Base-by-base conservation (phyloP, 2,329 filamentous ascomycete genomes). In the Parafenestella ontariensis region DNA sequence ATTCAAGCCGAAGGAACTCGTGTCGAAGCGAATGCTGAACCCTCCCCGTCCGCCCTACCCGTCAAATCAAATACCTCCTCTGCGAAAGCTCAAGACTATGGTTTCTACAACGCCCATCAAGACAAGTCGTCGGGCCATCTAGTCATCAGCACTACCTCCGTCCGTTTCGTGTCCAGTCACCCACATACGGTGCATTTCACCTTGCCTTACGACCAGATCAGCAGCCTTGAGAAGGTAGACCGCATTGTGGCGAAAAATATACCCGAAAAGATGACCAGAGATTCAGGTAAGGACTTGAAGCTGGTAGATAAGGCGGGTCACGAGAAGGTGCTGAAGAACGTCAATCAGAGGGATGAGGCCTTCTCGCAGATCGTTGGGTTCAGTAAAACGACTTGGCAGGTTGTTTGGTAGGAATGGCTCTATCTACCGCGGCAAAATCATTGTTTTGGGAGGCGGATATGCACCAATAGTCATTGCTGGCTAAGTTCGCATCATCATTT, bases 351-450 rank as follows among this genome's bases (percentile, higher is more conserved):
- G 9, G 60, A 74, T 41, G 58, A 72, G 54, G 70, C 61, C 2
- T 73, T 73, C 49, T 59, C 59, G 2, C 71, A 73, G 57, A 64
- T 74, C 43, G 46, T 73, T 11, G 71, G 71, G 11, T 73, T 69
- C 31, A 69, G 68, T 44, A 43, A 56, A 21, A 48, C 54, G 15
- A 31, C 21, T 1, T 74, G 71, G 70, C 71, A 73, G 61, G 64
- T 73, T 20, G 56, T 64, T 37, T 72, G 69, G 69, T 72, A 58
- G 28, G 33, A 36, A 40, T 6, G 17, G 5, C 5, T 13, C 5
- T n/a, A 4, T 34, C 4, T 15, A 34, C 5, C 3, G 4, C 8
- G 31, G 3, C 4, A 34, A 13, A n/a, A n/a, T n/a, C n/a, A n/a
- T n/a, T n/a, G n/a, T n/a, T n/a, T n/a, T n/a, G n/a, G n/a, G n/a